Percentiles rank a stretch among this genome's conserved stretches.
Conservation (phyloP, 768 basidiomycete genomes). For the Russula sp. region DNA sequence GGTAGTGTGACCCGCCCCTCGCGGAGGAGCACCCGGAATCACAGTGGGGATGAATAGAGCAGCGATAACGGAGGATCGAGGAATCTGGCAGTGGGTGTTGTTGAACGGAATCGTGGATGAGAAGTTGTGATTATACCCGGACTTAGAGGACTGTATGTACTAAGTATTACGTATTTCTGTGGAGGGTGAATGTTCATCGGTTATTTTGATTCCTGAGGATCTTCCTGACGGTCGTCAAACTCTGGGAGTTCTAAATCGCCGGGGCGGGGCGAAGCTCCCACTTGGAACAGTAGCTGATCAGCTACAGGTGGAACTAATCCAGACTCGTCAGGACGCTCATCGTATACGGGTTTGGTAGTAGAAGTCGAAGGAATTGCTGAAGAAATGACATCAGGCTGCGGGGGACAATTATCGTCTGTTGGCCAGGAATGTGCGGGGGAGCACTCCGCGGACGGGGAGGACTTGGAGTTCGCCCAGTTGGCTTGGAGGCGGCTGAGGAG, state of each 20-base stretch:
- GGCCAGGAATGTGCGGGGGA: neutral
- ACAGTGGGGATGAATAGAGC: neutral
- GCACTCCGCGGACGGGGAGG: neutral
- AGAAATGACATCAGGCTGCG: neutral
- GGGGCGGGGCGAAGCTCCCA: neutral
- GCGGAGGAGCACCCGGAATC: neutral
- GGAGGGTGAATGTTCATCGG: constrained; percentile 22
- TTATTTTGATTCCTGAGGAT: neutral
- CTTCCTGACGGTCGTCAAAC: constrained; percentile 3
- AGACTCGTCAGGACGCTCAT: neutral
- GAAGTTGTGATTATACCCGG: neutral
- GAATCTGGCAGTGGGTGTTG: neutral
- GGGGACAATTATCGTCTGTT: constrained; percentile 17
- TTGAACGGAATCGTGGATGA: neutral
- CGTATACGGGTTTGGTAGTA: neutral
- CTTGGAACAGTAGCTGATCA: neutral
- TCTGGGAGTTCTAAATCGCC: constrained; percentile 1
- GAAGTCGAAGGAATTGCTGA: constrained; percentile 5
- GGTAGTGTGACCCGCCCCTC: neutral
- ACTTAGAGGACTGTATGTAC: neutral
- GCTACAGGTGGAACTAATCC: neutral
- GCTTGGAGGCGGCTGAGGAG: constrained; percentile 7
- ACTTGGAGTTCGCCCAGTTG: neutral
- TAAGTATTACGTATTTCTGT: neutral
- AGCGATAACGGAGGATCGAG: neutral